These are phyloP conservation scores for Pseudognaphalium luteoalbum DNA, from an alignment of 129 eudicot species.

Conservation along the genomic window DNA sequence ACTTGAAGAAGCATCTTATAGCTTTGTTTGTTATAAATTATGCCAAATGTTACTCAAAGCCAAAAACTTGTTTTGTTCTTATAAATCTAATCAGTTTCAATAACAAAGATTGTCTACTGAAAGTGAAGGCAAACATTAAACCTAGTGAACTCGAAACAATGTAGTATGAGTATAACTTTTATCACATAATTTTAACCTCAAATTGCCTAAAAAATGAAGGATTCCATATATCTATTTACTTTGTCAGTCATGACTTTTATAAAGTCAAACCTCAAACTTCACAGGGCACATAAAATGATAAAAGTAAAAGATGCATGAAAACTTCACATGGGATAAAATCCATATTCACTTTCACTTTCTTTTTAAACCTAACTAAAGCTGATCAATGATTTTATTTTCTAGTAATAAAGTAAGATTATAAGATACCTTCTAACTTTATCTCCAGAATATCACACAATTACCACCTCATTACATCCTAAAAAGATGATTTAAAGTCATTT, in stretches of 20 bases:
- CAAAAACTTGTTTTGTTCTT: not conserved
- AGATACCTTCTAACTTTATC: not conserved
- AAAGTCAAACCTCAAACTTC: not conserved
- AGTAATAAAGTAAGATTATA: not conserved
- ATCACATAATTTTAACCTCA: not conserved
- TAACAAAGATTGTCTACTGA: not conserved
- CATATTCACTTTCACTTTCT: constrained; percentile 1
- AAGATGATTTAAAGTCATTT: not conserved
- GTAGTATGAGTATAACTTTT: not conserved
- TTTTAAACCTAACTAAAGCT: constrained; percentile 3
- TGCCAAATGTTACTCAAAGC: no score
- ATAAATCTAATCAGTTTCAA: not conserved
- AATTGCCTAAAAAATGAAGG: not conserved
- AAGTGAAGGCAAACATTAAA: not conserved
- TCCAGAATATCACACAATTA: not conserved
- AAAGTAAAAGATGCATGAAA: not conserved
- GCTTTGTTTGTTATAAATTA: no score
- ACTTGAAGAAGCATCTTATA: no score
- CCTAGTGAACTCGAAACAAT: not conserved
- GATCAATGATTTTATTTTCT: not conserved
- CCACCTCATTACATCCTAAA: not conserved
- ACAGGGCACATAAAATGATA: not conserved
- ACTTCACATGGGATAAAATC: constrained; percentile 6
- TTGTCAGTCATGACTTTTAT: not conserved
- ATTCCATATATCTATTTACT: not conserved